Base-by-base conservation (phyloP, 176 grass and related monocot species). In the Oryza meridionalis region DNA sequence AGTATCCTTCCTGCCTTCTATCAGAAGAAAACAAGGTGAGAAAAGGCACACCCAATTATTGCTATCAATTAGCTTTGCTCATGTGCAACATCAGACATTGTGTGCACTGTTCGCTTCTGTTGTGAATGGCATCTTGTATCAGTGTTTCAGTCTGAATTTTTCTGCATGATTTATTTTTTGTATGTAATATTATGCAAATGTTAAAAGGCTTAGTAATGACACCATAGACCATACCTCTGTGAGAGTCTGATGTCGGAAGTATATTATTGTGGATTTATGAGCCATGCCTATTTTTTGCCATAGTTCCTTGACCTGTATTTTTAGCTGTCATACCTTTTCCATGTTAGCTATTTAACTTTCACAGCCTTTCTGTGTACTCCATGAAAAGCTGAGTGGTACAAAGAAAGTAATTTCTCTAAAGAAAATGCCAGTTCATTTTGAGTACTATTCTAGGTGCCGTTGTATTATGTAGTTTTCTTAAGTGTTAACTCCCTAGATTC, bases 261-360 rank as follows among this genome's bases (percentile, higher is more conserved):
- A 75, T 47, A 67, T 63, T 75, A 15, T 84, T 80, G 61, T 75
- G 21, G 35, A 72, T 55, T 33, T 86, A 17, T 59, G 4, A 67
- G 58, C 22, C 44, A 72, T 77, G 24, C 38, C 33, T 65, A 62
- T 68, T 40, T 10, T 31, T 6, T 55, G 6, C 22, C 46, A 14
- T 25, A 7, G 42, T 65, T 2, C n/a, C 7, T 62, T 62, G n/a
- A 44, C 73, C 67, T 72, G 0, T 86, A 31, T 65, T 51, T 81
- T 49, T 66, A 63, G 14, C 13, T 64, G 70, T 2, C 31, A 50
- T 81, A 26, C 70, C 3, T 59, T 83, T 71, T 2, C 17, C 6
- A 0, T 42, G 5, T 81, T 71, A 73, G 21, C 31, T 19, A 7
- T 38, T 38, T 38, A 38, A 7, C 37, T 7, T 76, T 64, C 53